Evolutionary conservation across 2,329 filamentous ascomycete species (phyloP), one percentile per base, ranked within the genome.

Genomic region (Diaporthe sp.): DNA sequence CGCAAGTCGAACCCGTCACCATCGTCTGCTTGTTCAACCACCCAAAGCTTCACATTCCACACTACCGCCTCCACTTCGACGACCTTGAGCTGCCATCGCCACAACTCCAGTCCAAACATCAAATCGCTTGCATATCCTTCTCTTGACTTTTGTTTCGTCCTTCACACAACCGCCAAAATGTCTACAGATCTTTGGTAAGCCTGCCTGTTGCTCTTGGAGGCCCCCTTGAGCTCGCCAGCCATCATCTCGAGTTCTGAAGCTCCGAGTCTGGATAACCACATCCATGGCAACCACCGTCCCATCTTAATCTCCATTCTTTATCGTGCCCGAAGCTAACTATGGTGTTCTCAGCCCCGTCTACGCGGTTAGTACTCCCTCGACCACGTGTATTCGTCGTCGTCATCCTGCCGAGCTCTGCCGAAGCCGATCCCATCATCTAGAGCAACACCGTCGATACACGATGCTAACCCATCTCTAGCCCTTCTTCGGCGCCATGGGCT

Each of bases 401-500:
- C 75, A 74, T 74, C 77, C 75, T 79, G 47, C 57, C 77, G 77
- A 79, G 72, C 79, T 78, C 78, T 77, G 79, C 77, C 80, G 78
- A 77, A 75, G 75, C 77, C 70, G 76, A 74, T 71, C 68, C 68
- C 74, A 75, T 76, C 74, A 22, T 74, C 45, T 42, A 71, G 33
- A 45, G 25, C 28, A 73, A 61, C 60, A 77, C 47, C 54, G 68
- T 68, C 73, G 68, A 69, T 57, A 77, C 74, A 58, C 52, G 74
- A 73, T 76, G 80, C 85, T 87, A 82, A 85, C 80, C 76, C 77
- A 74, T n/a, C 60, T 77, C 68, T 82, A 91, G 89, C 89, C 96
- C 87, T 98, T 98, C 89, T 98, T 98, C 83, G 95, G 96, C 88
- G 95, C 95, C 85, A 97, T 98, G 94, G 96, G 96, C 86, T 98